Base-by-base conservation (phyloP, 169 alveolate species). In the Fabrea salina region DNA sequence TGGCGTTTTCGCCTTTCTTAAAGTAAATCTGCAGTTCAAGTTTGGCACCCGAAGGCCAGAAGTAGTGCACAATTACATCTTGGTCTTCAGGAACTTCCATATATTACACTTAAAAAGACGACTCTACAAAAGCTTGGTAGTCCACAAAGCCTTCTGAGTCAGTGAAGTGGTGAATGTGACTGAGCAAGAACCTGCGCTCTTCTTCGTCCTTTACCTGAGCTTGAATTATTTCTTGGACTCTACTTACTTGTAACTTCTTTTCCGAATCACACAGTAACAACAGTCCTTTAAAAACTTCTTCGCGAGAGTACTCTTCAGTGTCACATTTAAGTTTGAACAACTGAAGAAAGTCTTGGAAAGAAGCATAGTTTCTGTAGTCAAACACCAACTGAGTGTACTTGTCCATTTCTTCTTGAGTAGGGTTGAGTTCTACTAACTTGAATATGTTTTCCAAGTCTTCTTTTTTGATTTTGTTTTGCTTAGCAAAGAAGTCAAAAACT, bases 21-120 rank as follows among this genome's bases (percentile, higher is more conserved):
- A 61, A 37, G 37, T 37, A 33, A 35, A 61, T 61, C 54, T 61
- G 53, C 2, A 61, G 54, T 33, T 61, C 75, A n/a, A 61, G 75
- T 27, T 16, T 33, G 13, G 75, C 11, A 13, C 75, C 75, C n/a
- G 75, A 61, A 30, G 75, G 75, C 3, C 16, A 35, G 44, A 13
- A 33, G 54, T 61, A 61, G 64, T 61, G 75, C n/a, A 61, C 37
- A n/a, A 33, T 30, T 16, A 61, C 25, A 33, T 61, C 53, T 16
- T 53, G 54, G 37, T 35, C 54, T 61, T 61, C 75, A n/a, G 75
- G 75, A 32, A 61, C 75, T n/a, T n/a, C n/a, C n/a, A n/a, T n/a
- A n/a, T n/a, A n/a, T n/a, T n/a, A n/a, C n/a, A n/a, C n/a, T n/a
- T 64, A 64, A 64, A 64, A 64, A 2, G 75, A 64, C 37, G 57